Conservation (phyloP, 1,139 yeast species). For the Pneumocystis oryctolagi region DNA sequence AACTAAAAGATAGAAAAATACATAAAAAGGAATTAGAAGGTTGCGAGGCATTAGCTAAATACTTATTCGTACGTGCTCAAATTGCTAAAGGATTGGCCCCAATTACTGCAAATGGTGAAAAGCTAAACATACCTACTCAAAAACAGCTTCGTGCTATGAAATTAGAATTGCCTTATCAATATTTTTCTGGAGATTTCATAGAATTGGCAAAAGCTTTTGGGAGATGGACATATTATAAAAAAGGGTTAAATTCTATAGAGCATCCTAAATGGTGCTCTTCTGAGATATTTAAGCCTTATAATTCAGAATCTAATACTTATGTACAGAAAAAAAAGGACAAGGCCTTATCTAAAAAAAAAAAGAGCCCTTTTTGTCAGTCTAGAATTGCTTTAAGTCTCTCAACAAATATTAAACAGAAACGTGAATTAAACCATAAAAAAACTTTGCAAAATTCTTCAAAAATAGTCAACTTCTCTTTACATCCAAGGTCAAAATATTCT, state of each 20-base stretch:
- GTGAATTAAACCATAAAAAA: background rate
- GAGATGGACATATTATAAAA: slow-evolving; percentile 7
- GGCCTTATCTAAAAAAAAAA: background rate
- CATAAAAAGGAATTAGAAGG: slow-evolving; percentile 6
- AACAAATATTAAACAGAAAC: background rate
- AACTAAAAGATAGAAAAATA: background rate
- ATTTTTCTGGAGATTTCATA: slow-evolving; percentile 9
- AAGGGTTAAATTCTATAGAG: background rate
- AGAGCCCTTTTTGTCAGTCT: background rate
- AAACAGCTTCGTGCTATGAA: slow-evolving; percentile 6
- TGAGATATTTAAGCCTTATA: background rate
- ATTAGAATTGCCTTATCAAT: slow-evolving; percentile 11
- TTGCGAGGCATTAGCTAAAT: slow-evolving; percentile 10
- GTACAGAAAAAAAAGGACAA: background rate
- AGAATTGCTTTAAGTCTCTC: background rate
- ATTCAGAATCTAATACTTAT: background rate
- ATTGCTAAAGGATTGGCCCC: slow-evolving; percentile 8
- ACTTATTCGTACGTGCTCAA: slow-evolving; percentile 10
- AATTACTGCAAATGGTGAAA: slow-evolving; percentile 9
- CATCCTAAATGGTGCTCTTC: background rate
- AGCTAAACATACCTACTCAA: background rate
- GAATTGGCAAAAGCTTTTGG: slow-evolving; percentile 11
- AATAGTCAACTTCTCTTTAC: background rate
- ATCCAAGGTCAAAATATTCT: background rate
- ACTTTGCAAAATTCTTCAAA: background rate